These are phyloP conservation scores for Beverwykella pulmonaria DNA, from an alignment of 495 filamentous ascomycete species.

Conservation along the genomic window DNA sequence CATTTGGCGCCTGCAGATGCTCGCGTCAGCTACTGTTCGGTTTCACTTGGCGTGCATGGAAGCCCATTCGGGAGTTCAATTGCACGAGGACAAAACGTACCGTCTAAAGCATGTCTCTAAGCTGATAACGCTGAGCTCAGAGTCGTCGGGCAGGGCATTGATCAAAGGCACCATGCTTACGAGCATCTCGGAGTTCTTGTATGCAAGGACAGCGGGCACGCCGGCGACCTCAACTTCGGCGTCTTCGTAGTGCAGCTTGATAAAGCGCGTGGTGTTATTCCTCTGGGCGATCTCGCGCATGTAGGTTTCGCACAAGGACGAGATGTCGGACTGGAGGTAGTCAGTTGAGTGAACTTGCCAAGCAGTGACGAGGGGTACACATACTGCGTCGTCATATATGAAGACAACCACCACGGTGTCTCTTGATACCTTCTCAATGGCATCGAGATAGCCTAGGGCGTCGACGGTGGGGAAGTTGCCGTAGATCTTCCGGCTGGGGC, in stretches of 20 bases:
- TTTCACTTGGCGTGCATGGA: constrained; percentile 1
- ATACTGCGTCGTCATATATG: constrained; percentile 87
- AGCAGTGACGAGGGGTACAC: not conserved
- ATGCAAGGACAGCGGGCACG: constrained; percentile 82
- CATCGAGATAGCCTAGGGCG: constrained; percentile 88
- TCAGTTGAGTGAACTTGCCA: constrained; percentile 23
- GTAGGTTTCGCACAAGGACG: constrained; percentile 73
- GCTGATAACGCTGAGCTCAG: constrained; percentile 59
- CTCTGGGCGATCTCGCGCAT: constrained; percentile 69
- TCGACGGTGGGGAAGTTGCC: constrained; percentile 83
- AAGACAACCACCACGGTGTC: constrained; percentile 92
- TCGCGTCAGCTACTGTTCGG: constrained; percentile 21
- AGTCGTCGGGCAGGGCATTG: constrained; percentile 75
- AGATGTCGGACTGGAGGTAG: constrained; percentile 67
- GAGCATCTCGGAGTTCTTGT: constrained; percentile 86
- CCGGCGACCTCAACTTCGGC: constrained; percentile 92
- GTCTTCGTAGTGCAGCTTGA: constrained; percentile 88
- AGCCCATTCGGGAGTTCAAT: not conserved
- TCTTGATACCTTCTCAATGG: constrained; percentile 81
- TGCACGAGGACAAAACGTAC: constrained; percentile 44
- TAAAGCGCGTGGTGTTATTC: constrained; percentile 74
- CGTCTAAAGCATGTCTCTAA: constrained; percentile 64
- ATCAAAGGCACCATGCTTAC: constrained; percentile 85
- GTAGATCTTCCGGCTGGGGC: constrained; percentile 72
- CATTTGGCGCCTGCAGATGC: constrained; percentile 5